Evolutionary conservation across 2,329 filamentous ascomycete species (phyloP).

Genomic region (Arachnomyces sp.): DNA sequence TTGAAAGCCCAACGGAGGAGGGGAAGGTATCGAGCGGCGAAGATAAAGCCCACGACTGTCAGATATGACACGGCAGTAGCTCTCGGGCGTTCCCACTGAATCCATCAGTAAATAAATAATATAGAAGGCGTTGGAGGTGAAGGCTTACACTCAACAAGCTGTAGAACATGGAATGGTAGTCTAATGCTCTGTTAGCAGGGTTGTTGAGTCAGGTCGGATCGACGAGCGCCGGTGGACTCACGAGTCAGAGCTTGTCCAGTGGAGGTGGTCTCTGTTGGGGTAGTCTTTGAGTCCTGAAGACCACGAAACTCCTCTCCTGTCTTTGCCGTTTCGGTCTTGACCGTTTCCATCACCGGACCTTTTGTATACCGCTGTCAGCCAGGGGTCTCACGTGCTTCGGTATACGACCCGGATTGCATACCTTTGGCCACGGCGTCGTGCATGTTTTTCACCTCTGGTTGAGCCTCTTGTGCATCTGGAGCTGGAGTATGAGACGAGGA

Average conservation of each 20-base stretch:
- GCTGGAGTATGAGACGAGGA: too few relatives aligned
- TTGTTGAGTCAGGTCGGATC: slow-evolving; percentile 6
- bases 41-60: slow-evolving; percentile 51
- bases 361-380: slow-evolving; percentile 3
- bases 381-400: background rate
- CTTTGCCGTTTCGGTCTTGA: slow-evolving; percentile 49
- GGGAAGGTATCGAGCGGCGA: slow-evolving; percentile 56
- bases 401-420: too few relatives aligned
- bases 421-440: too few relatives aligned
- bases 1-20: slow-evolving; percentile 57
- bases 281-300: slow-evolving; percentile 47
- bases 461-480: too few relatives aligned
- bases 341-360: slow-evolving; percentile 51
- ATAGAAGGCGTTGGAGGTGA: background rate
- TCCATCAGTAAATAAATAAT: slow-evolving; percentile 6
- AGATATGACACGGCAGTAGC: slow-evolving; percentile 56
- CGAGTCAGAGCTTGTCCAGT: slow-evolving; percentile 57
- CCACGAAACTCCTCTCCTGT: slow-evolving; percentile 53
- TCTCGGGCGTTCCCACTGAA: slow-evolving; percentile 57
- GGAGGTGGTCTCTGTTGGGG: slow-evolving; percentile 47
- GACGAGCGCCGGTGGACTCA: slow-evolving; percentile 18
- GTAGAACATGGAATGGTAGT: slow-evolving; percentile 62
- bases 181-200: slow-evolving; percentile 24
- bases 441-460: too few relatives aligned
- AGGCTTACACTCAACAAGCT: slow-evolving; percentile 53